A percentile compares a stretch with the other conserved stretches of the same genome.
Evolutionary conservation across 768 basidiomycete genomes (phyloP).

Genomic region (Naganishia kalamii): DNA sequence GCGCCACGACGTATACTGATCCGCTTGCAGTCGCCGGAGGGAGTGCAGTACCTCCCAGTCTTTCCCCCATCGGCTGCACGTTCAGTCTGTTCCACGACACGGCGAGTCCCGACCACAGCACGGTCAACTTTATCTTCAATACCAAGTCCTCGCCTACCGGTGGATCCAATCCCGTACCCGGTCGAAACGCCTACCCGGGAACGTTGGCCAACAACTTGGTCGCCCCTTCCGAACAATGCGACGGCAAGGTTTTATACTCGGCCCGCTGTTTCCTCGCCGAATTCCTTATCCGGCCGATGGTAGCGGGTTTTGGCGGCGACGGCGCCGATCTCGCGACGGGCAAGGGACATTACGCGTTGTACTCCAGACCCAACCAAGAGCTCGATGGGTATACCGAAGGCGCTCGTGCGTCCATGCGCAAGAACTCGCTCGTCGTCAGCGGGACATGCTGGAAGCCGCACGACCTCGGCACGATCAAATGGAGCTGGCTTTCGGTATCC

Average conservation of each 20-base stretch:
- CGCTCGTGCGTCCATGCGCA: no score
- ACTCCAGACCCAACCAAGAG: no score
- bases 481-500: neutral
- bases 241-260: slow-evolving; percentile 10
- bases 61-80: neutral
- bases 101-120: neutral
- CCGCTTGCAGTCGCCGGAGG: neutral
- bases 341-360: no score
- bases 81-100: neutral
- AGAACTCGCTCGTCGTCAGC: no score
- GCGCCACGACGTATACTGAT: neutral
- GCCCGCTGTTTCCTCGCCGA: neutral
- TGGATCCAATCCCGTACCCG: neutral
- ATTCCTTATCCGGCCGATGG: neutral
- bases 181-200: neutral
- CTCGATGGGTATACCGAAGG: no score
- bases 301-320: neutral
- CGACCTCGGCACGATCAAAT: neutral
- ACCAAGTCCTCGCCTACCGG: neutral
- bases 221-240: neutral
- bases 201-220: neutral
- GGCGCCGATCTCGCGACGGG: neutral
- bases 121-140: neutral
- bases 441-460: neutral
- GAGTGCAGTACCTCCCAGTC: neutral